Evolutionary conservation across 1,284 basidiomycete species (phyloP), one percentile per base, ranked within the genome.

Genomic region (Cutaneotrichosporon cavernicola): DNA sequence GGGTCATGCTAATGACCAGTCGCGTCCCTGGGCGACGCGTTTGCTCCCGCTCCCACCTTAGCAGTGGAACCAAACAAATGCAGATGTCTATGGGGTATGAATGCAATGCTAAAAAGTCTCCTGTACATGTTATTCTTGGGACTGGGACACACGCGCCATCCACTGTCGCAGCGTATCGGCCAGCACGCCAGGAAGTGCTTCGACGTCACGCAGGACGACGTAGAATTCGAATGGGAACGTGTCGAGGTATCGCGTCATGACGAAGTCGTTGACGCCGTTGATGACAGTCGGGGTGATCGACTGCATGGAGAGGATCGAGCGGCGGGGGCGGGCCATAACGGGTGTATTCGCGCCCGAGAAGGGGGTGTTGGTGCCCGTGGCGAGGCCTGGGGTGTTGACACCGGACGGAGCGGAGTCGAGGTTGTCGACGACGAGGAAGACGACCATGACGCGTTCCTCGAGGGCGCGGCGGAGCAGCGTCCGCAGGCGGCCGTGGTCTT

Each of bases 191-290:
- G 97, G 97, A 51, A 99, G 82, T 5, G 92, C 88, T 78, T 97
- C 93, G 47, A 97, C 92, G 72, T 91, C 88, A 65, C 93, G 84
- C 53, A 99, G 82, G 18, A 99, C 90, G 58, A 98, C 90, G 72
- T 95, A 99, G 79, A 97, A 97, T 81, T 97, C 93, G 82, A 99
- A 99, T 0, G 97, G 97, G 86, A 99, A 99, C 4, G 92, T 90
- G 76, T 98, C 94, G 71, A 97, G 81, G 79, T 98, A 98, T 57
- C 91, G 87, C 72, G 90, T 86, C 84, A 97, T 88, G 75, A 91
- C 87, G 70, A 99, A 82, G 80, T 97, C 90, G 87, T 95, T 89
- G 67, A 80, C 79, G 22, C 96, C 96, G 67, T 90, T 88, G n/a
- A 91, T 86, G 60, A 85, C 86, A 76, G 88, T 89, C 84, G 95